Evolutionary conservation across 148 eudicot species (phyloP), one percentile per base, ranked within the genome.

Genomic region (Polygonum aviculare): DNA sequence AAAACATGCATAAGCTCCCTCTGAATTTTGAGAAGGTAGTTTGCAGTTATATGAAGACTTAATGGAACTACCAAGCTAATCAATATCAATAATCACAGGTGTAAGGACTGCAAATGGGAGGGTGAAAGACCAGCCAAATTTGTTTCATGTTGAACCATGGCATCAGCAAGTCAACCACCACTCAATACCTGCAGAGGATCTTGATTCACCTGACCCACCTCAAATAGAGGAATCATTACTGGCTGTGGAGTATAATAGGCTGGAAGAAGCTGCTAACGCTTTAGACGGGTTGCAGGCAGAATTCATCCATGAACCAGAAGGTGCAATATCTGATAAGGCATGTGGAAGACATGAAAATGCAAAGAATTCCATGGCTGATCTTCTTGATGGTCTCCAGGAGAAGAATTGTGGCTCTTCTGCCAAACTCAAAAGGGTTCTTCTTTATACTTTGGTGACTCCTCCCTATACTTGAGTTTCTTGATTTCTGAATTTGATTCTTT

Each of bases 331-430:
- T 70, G 69, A 73, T 54, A 82, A 85, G 81, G 75, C 67, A 77
- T 72, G 26, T 47, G 60, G 69, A 78, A 73, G 71, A 63, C 81
- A 74, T 74, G 78, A 77, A 36, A 36, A 39, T 65, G 69, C 72
- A 45, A 74, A 73, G 49, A 44, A 79, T 76, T 90, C 98, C 72
- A 82, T 88, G 89, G 85, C 85, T 75, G 94, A 88, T 77, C 87
- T 88, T 80, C 84, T 88, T 31, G 89, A 87, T 69, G 79, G 81
- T 78, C 86, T 87, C 45, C 85, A 79, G 76, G 87, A 82, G 52
- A 83, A 78, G 50, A 81, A 76, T 71, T 82, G 35, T 69, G 57
- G 70, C 60, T 84, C 60, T 22, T 50, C 35, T 54, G 79, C 40
- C 54, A 84, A 81, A 60, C 50, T 75, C 7, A 78, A 82, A 77